These are phyloP conservation scores for Hypoxylon rubiginosum DNA, from an alignment of 2,329 filamentous ascomycete genomes.

Conservation along the genomic window DNA sequence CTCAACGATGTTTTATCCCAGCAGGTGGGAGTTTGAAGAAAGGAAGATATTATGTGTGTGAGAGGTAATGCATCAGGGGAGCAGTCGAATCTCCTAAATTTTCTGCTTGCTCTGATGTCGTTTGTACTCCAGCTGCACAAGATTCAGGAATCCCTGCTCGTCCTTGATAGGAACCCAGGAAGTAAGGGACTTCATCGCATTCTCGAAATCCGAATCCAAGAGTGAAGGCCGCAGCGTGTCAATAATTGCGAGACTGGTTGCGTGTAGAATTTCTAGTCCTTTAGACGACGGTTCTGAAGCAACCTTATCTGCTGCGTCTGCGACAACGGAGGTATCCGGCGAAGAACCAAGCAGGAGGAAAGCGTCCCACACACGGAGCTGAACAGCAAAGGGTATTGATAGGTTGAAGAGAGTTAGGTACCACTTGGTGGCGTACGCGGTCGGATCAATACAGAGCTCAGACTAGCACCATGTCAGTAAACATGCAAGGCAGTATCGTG, in stretches of 20 bases:
- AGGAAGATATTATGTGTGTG: background rate
- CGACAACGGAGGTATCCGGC: slow-evolving; percentile 50
- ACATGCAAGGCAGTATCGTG: background rate
- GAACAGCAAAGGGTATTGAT: slow-evolving; percentile 92
- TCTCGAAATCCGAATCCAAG: slow-evolving; percentile 94
- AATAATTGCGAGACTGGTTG: slow-evolving; percentile 88
- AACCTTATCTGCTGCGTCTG: slow-evolving; percentile 42
- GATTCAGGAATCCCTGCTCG: slow-evolving; percentile 92
- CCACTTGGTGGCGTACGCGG: slow-evolving; percentile 96
- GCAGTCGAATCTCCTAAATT: slow-evolving; percentile 49
- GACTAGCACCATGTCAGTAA: slow-evolving; percentile 29
- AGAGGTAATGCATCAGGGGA: slow-evolving; percentile 24
- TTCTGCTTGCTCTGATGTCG: slow-evolving; percentile 64
- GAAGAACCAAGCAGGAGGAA: slow-evolving; percentile 93
- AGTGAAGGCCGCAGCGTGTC: slow-evolving; percentile 91
- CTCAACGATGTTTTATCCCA: slow-evolving; percentile 33
- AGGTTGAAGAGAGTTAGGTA: slow-evolving; percentile 98
- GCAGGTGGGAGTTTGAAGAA: slow-evolving; percentile 8
- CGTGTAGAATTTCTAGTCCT: slow-evolving; percentile 90
- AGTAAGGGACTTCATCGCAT: slow-evolving; percentile 96
- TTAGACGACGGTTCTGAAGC: slow-evolving; percentile 59
- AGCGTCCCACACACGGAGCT: slow-evolving; percentile 96
- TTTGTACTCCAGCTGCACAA: slow-evolving; percentile 90
- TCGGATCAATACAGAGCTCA: slow-evolving; percentile 86
- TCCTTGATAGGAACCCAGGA: slow-evolving; percentile 95